Evolutionary conservation across 805 yeast species (phyloP).

Genomic region (Zygotorulaspora chibaensis): DNA sequence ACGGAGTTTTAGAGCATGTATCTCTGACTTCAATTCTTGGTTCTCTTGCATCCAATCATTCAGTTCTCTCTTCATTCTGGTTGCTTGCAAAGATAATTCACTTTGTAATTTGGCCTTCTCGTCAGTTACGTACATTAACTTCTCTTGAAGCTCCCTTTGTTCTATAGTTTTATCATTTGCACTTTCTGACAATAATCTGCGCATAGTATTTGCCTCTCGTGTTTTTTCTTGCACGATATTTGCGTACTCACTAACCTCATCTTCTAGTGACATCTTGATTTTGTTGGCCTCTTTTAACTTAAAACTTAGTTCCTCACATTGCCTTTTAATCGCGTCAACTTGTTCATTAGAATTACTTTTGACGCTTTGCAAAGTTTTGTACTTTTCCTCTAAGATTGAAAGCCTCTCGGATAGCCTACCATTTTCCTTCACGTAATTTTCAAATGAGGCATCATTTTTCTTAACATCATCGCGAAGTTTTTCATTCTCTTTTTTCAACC

Average conservation of each 20-base stretch:
- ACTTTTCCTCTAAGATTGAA: constrained; percentile 37
- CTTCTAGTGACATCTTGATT: constrained; percentile 65
- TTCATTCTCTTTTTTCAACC: constrained; percentile 38
- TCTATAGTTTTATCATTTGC: constrained; percentile 54
- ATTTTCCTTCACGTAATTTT: constrained; percentile 37
- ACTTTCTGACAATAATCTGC: constrained; percentile 62
- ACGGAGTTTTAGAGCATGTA: constrained; percentile 38
- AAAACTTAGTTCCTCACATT: constrained; percentile 67
- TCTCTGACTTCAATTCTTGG: constrained; percentile 38
- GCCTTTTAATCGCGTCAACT: constrained; percentile 52
- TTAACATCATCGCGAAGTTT: constrained; percentile 37
- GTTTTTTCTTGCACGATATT: constrained; percentile 73
- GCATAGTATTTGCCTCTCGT: constrained; percentile 68
- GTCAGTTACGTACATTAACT: constrained; percentile 48
- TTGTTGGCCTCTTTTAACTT: constrained; percentile 60
- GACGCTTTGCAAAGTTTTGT: constrained; percentile 36
- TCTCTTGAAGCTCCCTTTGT: constrained; percentile 52
- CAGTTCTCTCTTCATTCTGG: constrained; percentile 59
- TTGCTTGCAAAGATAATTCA: constrained; percentile 44
- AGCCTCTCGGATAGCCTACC: constrained; percentile 42
- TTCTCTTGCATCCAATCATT: constrained; percentile 53
- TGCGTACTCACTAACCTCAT: constrained; percentile 74
- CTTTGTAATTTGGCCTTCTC: constrained; percentile 60
- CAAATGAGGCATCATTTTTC: constrained; percentile 37
- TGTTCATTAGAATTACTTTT: constrained; percentile 41